phyloP scores from a whole-genome alignment of 73 alveolate species.

The Stentor coeruleus region DNA sequence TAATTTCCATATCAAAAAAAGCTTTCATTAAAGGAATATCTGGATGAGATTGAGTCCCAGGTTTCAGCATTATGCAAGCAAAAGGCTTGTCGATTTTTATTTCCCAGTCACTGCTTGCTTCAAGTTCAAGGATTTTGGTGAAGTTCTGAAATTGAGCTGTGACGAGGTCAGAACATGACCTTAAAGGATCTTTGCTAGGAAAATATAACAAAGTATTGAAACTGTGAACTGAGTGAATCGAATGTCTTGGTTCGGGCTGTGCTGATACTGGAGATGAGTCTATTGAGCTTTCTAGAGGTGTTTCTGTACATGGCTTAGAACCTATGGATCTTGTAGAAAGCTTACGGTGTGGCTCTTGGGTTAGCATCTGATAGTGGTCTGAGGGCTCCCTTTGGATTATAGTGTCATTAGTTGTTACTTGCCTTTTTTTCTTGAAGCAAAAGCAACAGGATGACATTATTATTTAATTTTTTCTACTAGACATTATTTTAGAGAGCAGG shows the following conservation, averaged over 20 bases:
- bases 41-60: neutral
- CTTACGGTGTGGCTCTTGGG: neutral
- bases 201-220: neutral
- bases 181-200: neutral
- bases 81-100: neutral
- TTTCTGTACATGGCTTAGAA: neutral
- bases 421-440: neutral
- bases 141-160: neutral
- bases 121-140: neutral
- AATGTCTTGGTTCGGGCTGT: neutral
- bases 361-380: neutral
- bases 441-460: neutral
- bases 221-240: neutral
- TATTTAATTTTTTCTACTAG: too few species aligned
- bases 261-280: neutral
- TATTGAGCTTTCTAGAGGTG: neutral
- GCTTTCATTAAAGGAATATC: constrained; percentile 6
- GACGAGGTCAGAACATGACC: neutral
- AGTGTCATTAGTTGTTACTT: neutral
- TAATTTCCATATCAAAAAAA: constrained; percentile 14
- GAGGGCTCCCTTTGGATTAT: neutral
- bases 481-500: too few species aligned
- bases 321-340: neutral
- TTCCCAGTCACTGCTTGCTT: constrained; percentile 13
- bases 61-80: neutral